A percentile compares a stretch with the other conserved stretches of the same genome.
Conservation (phyloP, 352 stramenopile genomes). For the Globisporangium okanoganense region DNA sequence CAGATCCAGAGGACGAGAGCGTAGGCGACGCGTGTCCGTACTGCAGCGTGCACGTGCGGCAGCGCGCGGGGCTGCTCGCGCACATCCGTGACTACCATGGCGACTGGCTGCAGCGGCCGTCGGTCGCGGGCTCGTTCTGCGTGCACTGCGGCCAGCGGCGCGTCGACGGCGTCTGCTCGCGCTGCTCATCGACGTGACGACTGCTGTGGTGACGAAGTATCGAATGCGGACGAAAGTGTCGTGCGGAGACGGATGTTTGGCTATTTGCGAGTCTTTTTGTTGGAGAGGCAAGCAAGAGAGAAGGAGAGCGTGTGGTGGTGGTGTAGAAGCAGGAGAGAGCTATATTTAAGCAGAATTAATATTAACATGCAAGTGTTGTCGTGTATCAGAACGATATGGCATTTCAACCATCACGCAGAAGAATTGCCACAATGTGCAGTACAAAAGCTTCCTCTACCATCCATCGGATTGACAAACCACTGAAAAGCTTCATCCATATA, state of each 20-base stretch:
- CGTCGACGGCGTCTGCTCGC: constrained; percentile 35
- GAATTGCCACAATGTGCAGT: no score
- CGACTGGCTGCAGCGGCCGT: constrained; percentile 48
- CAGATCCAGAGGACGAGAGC: constrained; percentile 24
- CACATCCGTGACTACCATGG: constrained; percentile 56
- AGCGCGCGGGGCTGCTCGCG: constrained; percentile 30
- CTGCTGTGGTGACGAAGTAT: background rate
- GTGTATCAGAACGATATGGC: no score
- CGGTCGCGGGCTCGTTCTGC: constrained; percentile 47
- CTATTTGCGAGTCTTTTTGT: background rate
- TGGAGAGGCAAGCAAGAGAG: background rate
- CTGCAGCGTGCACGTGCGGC: constrained; percentile 39
- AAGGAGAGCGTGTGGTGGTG: background rate
- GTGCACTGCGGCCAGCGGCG: constrained; percentile 40
- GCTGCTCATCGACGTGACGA: constrained; percentile 21
- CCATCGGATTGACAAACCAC: no score
- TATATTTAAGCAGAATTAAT: constrained; percentile 11
- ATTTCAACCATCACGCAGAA: no score
- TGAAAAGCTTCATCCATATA: no score
- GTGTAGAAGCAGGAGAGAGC: background rate
- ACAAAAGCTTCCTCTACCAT: no score
- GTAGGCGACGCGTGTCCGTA: constrained; percentile 49
- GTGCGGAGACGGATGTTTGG: background rate
- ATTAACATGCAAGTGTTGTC: constrained; percentile 7
- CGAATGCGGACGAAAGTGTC: background rate